Evolutionary conservation across 805 yeast species (phyloP).

Genomic region (Sugiyamaella marilandica): DNA sequence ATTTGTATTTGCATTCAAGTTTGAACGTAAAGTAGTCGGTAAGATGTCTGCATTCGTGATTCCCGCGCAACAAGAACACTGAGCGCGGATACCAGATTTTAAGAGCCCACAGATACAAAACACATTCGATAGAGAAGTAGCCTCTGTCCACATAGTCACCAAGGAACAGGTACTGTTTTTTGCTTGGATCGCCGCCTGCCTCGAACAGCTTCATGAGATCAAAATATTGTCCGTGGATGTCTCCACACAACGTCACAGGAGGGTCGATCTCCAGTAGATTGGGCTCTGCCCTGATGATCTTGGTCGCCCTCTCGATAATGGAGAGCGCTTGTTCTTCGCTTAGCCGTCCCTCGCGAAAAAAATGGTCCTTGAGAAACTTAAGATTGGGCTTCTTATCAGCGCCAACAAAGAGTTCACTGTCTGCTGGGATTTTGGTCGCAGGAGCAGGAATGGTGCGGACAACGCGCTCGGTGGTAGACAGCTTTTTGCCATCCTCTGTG

Average conservation of each 20-base stretch:
- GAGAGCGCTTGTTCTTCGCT: conserved; percentile 62
- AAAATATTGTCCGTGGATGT: conserved; percentile 92
- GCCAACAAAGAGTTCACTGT: conserved; percentile 56
- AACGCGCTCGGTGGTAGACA: conserved; percentile 55
- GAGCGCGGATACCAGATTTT: conserved; percentile 71
- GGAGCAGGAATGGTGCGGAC: conserved; percentile 61
- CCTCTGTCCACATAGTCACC: conserved; percentile 98
- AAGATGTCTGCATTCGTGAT: conserved; percentile 90
- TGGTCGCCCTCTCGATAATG: conserved; percentile 63
- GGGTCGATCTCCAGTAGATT: conserved; percentile 78
- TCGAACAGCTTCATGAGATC: conserved; percentile 88
- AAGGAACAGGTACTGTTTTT: conserved; percentile 72
- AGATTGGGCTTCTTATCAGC: conserved; percentile 65
- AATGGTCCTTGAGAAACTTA: conserved; percentile 66
- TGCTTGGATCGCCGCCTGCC: conserved; percentile 82
- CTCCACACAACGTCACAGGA: conserved; percentile 95
- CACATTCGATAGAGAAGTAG: conserved; percentile 71
- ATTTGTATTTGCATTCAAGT: conserved; percentile 84
- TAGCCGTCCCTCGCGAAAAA: conserved; percentile 75
- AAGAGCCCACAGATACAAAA: conserved; percentile 66
- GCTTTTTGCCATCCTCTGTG: conserved; percentile 54
- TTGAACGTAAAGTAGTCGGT: conserved; percentile 93
- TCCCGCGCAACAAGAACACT: conserved; percentile 83
- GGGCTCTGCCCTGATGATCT: conserved; percentile 63
- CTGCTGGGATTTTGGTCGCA: conserved; percentile 57